Base-by-base conservation (phyloP, 1,284 basidiomycete genomes). In the Sanghuangporus weigelae region DNA sequence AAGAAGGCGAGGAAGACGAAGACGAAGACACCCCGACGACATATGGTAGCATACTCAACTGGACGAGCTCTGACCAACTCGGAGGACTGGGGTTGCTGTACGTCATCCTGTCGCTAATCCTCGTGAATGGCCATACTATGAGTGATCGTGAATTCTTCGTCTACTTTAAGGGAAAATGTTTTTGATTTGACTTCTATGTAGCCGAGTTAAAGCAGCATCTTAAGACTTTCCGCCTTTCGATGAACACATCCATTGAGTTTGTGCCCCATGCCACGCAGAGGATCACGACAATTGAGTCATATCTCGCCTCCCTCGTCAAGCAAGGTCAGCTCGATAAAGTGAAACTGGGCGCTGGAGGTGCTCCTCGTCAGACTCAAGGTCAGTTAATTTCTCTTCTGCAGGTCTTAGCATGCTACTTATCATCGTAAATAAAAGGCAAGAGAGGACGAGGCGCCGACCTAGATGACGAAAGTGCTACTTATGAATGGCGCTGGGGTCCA, bases 401-500 rank as follows among this genome's bases (percentile, higher is more conserved):
- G 1, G 19, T 7, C 26, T 21, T n/a, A 38, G 40, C 26, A 19
- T 4, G 35, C 14, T 58, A 40, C 54, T 31, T 31, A 46, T 39
- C 23, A 35, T 39, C 23, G n/a, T 11, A 21, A 19, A 31, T 46
- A 12, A 76, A 76, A 1, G 75, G 75, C 4, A 89, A 89, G 69
- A 84, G 88, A 26, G 78, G 78, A 16, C 80, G 87, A 1, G 66
- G 69, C 12, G 69, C 72, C 11, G 70, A 69, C 16, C 73, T 75
- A 1, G 76, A 76, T 10, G 83, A 86, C 19, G 82, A 82, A 12
- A 81, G 78, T 7, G 75, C 76, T 19, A 78, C 78, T 35, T 87
- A 80, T 66, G 88, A 92, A 71, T 92, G 90, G 90, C 81, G 84
- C 6, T 93, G 91, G 90, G 91, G 90, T 2, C 77, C 79, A 19